Percentiles rank a stretch among this genome's conserved stretches.
Conservation (phyloP, 2,329 filamentous ascomycete genomes). For the Fusarium sp. region DNA sequence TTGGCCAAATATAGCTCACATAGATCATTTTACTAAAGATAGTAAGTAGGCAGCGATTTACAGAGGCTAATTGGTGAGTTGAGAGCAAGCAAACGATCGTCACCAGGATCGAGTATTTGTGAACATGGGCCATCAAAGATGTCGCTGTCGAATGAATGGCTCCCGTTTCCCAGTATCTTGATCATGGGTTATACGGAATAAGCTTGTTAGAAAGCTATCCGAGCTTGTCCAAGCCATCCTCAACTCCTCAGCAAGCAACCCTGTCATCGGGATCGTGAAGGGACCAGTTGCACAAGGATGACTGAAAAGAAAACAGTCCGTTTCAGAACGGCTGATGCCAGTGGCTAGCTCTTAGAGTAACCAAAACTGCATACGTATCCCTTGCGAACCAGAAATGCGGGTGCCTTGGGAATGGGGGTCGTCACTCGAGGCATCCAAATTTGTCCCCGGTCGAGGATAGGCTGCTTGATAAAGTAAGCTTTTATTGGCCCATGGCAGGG, state of each 20-base stretch:
- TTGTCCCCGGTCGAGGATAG: slow-evolving; percentile 38
- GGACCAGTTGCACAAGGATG: background rate
- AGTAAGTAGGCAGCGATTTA: slow-evolving; percentile 1
- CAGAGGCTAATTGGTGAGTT: background rate
- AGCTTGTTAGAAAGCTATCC: slow-evolving; percentile 24
- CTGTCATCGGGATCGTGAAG: slow-evolving; percentile 1
- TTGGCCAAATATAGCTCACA: background rate
- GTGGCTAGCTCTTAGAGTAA: background rate
- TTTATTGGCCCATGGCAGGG: slow-evolving; percentile 42
- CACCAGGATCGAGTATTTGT: slow-evolving; percentile 1
- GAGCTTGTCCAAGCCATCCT: slow-evolving; percentile 3
- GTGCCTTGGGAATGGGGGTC: slow-evolving; percentile 47
- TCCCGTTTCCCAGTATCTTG: slow-evolving; percentile 17
- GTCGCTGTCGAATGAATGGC: slow-evolving; percentile 15
- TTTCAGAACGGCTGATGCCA: background rate
- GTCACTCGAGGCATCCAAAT: slow-evolving; percentile 35
- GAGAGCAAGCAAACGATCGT: background rate
- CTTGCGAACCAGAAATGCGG: slow-evolving; percentile 42
- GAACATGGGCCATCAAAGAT: background rate
- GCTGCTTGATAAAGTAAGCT: slow-evolving; percentile 47
- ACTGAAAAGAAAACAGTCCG: background rate
- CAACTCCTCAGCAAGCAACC: slow-evolving; percentile 11
- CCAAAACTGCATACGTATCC: slow-evolving; percentile 43
- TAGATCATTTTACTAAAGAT: background rate
- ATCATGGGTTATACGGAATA: slow-evolving; percentile 20